These are phyloP conservation scores for Letharia lupina DNA, from an alignment of 495 filamentous ascomycete species.

Conservation along the genomic window DNA sequence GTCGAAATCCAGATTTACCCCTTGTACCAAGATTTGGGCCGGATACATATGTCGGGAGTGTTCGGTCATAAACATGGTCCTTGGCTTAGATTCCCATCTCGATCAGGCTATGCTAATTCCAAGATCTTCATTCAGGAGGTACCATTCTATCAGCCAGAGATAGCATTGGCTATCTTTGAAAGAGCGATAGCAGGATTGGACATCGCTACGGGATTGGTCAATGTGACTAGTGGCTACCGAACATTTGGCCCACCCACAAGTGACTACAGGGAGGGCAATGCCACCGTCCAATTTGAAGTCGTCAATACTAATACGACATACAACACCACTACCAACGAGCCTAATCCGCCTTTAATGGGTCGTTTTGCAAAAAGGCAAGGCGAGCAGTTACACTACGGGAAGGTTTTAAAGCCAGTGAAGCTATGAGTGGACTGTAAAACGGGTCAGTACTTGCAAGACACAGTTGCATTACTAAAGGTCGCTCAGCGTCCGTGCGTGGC, in stretches of 20 bases:
- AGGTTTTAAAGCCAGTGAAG: conserved; percentile 3
- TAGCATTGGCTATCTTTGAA: conserved; percentile 46
- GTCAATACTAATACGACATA: conserved; percentile 5
- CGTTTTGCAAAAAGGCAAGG: conserved; percentile 1
- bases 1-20: neutral
- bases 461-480: neutral
- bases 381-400: neutral
- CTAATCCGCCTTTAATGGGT: conserved; percentile 1
- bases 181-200: conserved; percentile 47
- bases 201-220: conserved; percentile 46
- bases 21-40: neutral
- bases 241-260: conserved; percentile 45
- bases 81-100: neutral
- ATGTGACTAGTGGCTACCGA: conserved; percentile 31
- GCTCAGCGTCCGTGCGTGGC: neutral
- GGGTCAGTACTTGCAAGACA: neutral
- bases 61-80: neutral
- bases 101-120: neutral
- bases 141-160: conserved; percentile 51
- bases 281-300: conserved; percentile 11
- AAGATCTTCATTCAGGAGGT: conserved; percentile 34
- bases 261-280: conserved; percentile 8
- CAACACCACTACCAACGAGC: conserved; percentile 3
- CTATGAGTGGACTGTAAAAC: neutral
- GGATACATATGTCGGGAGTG: neutral